A percentile compares a stretch with the other conserved stretches of the same genome.
Conservation (phyloP, 345 rosid species). For the Durio zibethinus region DNA sequence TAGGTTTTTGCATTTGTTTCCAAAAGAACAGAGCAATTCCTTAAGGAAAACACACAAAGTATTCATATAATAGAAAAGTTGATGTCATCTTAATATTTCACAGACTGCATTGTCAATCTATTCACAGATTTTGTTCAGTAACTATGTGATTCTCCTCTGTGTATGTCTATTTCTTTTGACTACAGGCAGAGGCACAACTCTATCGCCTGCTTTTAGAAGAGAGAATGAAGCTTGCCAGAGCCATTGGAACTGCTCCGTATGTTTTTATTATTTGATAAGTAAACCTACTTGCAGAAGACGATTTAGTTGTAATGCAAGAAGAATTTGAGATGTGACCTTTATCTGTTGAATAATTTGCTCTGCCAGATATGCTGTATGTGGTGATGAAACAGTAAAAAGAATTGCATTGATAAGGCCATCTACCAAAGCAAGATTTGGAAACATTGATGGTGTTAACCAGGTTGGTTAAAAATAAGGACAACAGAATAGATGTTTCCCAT, state of each 20-base stretch:
- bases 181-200: constrained; percentile 39
- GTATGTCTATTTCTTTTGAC: not conserved
- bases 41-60: too few species aligned
- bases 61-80: not conserved
- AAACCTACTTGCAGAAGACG: not conserved
- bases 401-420: constrained; percentile 43
- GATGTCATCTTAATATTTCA: not conserved
- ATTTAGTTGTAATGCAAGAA: not conserved
- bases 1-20: too few species aligned
- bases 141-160: not conserved
- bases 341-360: constrained; percentile 3
- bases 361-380: constrained; percentile 42
- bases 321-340: constrained; percentile 4
- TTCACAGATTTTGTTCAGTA: not conserved
- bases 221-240: constrained; percentile 45
- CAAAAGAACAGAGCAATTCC: too few species aligned
- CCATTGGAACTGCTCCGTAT: constrained; percentile 52
- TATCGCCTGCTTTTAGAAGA: constrained; percentile 43
- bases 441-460: constrained; percentile 56
- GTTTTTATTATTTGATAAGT: constrained; percentile 20
- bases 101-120: not conserved
- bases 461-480: constrained; percentile 14
- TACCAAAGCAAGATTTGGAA: constrained; percentile 46
- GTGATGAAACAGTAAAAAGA: constrained; percentile 44
- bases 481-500: not conserved